Base-by-base conservation (phyloP, 352 stramenopile species). In the Phytophthora pluvialis region DNA sequence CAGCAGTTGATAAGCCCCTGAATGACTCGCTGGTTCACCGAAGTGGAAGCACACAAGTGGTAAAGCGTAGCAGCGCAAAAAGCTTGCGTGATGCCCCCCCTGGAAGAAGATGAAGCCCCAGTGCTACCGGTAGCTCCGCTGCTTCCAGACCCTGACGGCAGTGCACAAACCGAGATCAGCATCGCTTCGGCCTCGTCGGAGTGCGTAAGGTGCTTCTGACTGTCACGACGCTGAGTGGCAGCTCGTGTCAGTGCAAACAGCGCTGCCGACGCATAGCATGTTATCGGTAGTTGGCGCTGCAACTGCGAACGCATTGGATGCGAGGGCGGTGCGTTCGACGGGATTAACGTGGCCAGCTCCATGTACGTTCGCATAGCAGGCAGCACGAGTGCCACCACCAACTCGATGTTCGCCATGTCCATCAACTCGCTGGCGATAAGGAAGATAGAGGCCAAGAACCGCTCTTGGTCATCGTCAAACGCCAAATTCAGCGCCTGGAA, bases 21-120 rank as follows among this genome's bases (percentile, higher is more conserved):
- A 9, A 91, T 80, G 21, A 89, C 67, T 10, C 77, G 71, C 8
- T 68, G 60, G 15, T 75, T 85, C 15, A 75, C 75, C 15, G 82
- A 76, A 0, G 70, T 77, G 0, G 82, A 82, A 0, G 83, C 82
- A 31, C 86, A 94, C 45, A 90, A 67, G 36, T 94, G 81, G 59
- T 92, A 94, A 1, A 94, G 60, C 1, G 82, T 90, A 5, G 82
- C 81, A 0, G 86, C 81, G 51, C 86, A 93, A 62, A 89, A 94
- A 5, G 84, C 79, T 36, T 93, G 82, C 0, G 81, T 85, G 6
- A 68, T 60, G 3, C 70, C 47, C 13, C 69, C 77, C 56, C 25
- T 56, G 6, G 63, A 31, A 13, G 57, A 32, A 35, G 31, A 35
- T 11, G 31, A 35, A 7, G 31, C 10, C 10, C 6, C 10, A 7